Evolutionary conservation across 1,139 yeast species (phyloP).

Genomic region (Hyphopichia burtonii): DNA sequence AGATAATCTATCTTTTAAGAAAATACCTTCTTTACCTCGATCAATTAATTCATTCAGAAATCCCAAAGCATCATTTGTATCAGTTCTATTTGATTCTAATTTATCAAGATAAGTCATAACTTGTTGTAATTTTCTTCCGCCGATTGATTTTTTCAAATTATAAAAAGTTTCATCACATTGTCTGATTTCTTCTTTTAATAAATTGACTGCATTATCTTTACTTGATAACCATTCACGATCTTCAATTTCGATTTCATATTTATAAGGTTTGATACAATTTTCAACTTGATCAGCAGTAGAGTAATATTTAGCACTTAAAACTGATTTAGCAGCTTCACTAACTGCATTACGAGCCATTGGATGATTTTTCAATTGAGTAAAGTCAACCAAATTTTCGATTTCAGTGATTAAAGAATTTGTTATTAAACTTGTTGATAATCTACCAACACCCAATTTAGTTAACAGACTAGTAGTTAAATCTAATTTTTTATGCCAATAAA

Average conservation of each 20-base stretch:
- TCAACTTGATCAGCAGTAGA: constrained; percentile 98
- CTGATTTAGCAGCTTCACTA: constrained; percentile 79
- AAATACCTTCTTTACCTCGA: constrained; percentile 83
- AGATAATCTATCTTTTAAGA: constrained; percentile 72
- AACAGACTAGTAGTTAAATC: constrained; percentile 81
- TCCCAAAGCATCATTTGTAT: constrained; percentile 67
- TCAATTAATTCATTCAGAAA: constrained; percentile 70
- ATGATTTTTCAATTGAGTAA: constrained; percentile 77
- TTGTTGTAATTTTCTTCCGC: constrained; percentile 78
- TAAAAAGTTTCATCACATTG: constrained; percentile 74
- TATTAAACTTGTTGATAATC: constrained; percentile 79
- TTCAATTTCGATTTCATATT: constrained; percentile 94
- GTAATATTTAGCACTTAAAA: constrained; percentile 73
- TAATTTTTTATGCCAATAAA: constrained; percentile 84
- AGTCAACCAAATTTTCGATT: constrained; percentile 68
- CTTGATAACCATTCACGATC: constrained; percentile 90
- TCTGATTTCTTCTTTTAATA: constrained; percentile 79
- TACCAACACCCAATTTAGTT: constrained; percentile 91
- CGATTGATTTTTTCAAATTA: constrained; percentile 68
- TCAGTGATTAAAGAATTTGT: constrained; percentile 80
- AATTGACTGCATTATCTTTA: constrained; percentile 69
- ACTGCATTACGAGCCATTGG: constrained; percentile 83
- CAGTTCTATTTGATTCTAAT: constrained; percentile 44
- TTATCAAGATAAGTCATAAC: constrained; percentile 73
- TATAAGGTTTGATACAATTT: constrained; percentile 95